Evolutionary conservation across 2,329 filamentous ascomycete genomes (phyloP).

Genomic region (Pseudophaeomoniella oleicola): DNA sequence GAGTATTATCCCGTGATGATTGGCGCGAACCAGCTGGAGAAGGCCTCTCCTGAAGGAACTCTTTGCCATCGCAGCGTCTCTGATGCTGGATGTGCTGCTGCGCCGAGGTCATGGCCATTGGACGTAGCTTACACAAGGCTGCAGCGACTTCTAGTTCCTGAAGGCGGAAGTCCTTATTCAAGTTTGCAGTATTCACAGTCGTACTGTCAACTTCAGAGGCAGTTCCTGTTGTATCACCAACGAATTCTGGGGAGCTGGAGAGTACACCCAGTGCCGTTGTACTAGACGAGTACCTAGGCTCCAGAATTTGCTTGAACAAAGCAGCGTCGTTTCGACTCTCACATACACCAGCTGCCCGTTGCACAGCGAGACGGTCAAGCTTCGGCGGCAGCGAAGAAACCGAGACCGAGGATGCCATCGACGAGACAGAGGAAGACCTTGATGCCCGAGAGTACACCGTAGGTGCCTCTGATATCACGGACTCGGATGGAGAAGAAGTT

Average conservation of each 20-base stretch:
- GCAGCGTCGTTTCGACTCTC: not conserved
- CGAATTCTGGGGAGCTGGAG: not conserved
- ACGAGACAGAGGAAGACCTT: slow-evolving; percentile 35
- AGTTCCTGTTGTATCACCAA: not conserved
- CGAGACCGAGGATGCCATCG: slow-evolving; percentile 19
- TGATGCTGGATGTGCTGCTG: not conserved
- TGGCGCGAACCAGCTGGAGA: no score
- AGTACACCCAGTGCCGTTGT: no score
- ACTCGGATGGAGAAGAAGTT: slow-evolving; percentile 43
- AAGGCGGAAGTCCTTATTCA: not conserved
- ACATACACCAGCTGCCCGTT: not conserved
- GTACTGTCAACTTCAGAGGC: not conserved
- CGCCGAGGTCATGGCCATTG: not conserved
- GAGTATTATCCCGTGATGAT: not conserved
- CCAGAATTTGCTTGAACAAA: not conserved
- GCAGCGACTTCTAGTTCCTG: not conserved
- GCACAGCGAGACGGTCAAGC: not conserved
- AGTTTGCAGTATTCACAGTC: not conserved
- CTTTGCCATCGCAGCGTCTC: not conserved
- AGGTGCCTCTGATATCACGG: slow-evolving; percentile 46
- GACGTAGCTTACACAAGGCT: not conserved
- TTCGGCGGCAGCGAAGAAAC: slow-evolving; percentile 4
- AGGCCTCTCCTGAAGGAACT: no score
- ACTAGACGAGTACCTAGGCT: no score
- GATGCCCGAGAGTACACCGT: slow-evolving; percentile 38